Conservation (phyloP, 176 grass and related monocot genomes). For the Poa pratensis region DNA sequence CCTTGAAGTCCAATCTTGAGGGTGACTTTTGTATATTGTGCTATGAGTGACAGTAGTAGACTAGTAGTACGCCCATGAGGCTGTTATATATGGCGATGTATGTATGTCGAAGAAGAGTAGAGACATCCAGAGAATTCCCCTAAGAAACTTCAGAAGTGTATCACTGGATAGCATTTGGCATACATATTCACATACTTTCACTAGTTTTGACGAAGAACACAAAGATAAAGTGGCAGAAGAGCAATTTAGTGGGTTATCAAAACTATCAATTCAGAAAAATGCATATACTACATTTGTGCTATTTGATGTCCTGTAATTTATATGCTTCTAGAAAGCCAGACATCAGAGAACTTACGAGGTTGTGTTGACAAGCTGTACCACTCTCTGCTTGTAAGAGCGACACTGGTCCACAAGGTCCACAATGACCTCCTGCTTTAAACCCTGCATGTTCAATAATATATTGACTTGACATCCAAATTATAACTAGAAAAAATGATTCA, state of each 20-base stretch:
- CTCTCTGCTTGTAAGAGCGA: conserved; percentile 74
- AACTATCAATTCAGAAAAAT: background rate
- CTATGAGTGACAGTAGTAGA: background rate
- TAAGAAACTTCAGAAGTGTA: conserved; percentile 1
- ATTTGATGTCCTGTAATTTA: conserved; percentile 10
- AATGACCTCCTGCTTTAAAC: conserved; percentile 81
- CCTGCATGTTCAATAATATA: conserved; percentile 55
- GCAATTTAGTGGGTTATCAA: conserved; percentile 17
- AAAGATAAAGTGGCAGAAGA: conserved; percentile 3
- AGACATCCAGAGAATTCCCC: background rate
- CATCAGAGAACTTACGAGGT: conserved; percentile 66
- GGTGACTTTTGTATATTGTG: background rate
- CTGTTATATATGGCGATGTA: background rate
- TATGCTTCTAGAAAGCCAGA: conserved; percentile 8
- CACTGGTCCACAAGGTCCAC: conserved; percentile 89
- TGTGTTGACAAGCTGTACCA: conserved; percentile 79
- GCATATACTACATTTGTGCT: conserved; percentile 6
- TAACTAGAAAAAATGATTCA: conserved; percentile 18
- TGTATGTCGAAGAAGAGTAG: background rate
- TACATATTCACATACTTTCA: background rate
- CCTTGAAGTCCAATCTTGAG: conserved; percentile 25
- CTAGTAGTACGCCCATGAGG: background rate
- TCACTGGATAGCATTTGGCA: background rate
- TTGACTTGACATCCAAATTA: conserved; percentile 21
- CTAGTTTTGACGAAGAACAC: background rate